phyloP scores from a whole-genome alignment of 257 asterid species.

The Penstemon davidsonii region DNA sequence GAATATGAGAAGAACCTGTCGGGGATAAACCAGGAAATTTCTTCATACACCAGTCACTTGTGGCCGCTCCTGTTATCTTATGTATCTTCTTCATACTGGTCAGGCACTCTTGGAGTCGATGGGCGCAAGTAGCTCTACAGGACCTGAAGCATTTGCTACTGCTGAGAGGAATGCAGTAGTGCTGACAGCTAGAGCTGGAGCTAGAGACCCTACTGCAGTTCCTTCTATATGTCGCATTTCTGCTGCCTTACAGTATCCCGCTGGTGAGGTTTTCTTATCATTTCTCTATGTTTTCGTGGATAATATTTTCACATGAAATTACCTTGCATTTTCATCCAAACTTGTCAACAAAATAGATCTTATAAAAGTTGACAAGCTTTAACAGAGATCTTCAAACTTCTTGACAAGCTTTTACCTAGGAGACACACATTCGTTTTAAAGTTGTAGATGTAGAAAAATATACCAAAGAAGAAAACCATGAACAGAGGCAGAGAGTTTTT shows the following conservation, averaged over 20 bases:
- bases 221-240: conserved; percentile 98
- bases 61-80: conserved; percentile 24
- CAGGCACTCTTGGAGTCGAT: conserved; percentile 94
- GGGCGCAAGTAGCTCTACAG: conserved; percentile 78
- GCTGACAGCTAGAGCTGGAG: conserved; percentile 97
- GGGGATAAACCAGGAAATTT: too few relatives aligned
- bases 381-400: conserved; percentile 4
- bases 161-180: conserved; percentile 91
- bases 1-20: neutral
- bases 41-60: conserved; percentile 1
- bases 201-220: conserved; percentile 93
- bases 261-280: conserved; percentile 53
- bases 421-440: conserved; percentile 15
- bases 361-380: neutral
- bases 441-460: too few relatives aligned
- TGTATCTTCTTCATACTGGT: conserved; percentile 24
- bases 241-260: conserved; percentile 91
- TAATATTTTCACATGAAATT: conserved; percentile 12
- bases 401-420: conserved; percentile 14
- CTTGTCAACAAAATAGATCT: neutral
- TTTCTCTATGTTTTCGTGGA: conserved; percentile 21
- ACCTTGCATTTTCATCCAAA: conserved; percentile 8
- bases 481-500: too few relatives aligned
- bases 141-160: conserved; percentile 84
- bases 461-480: too few relatives aligned